Percentiles rank a stretch among this genome's conserved stretches.
Conservation (phyloP, 2,329 filamentous ascomycete species). For the Pyricularia pennisetigena region DNA sequence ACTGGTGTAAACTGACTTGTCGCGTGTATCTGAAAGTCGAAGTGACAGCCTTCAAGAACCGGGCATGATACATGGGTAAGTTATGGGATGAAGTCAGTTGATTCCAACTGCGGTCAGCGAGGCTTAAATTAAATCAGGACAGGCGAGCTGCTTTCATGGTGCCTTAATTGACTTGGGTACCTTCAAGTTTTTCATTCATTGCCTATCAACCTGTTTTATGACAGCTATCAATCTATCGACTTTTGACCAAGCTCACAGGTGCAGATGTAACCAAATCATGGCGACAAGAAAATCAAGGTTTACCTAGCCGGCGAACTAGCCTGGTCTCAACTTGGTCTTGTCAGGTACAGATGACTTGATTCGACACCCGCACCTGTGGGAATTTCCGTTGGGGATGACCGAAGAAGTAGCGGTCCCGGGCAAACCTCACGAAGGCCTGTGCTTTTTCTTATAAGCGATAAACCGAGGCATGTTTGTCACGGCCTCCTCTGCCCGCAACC, state of each 20-base stretch:
- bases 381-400: background rate
- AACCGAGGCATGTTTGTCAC: constrained; percentile 52
- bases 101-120: too few species aligned
- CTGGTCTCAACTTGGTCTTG: background rate
- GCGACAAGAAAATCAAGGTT: too few species aligned
- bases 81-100: too few species aligned
- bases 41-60: too few species aligned
- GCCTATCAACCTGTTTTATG: background rate
- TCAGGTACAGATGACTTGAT: background rate
- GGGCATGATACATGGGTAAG: too few species aligned
- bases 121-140: background rate
- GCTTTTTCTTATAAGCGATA: constrained; percentile 54
- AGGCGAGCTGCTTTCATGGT: background rate
- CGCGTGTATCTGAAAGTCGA: too few species aligned
- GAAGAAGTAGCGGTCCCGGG: background rate
- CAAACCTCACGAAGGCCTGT: constrained; percentile 14
- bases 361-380: background rate
- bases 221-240: too few species aligned
- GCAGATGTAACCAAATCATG: too few species aligned
- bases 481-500: constrained; percentile 49
- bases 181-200: background rate
- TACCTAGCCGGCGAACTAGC: background rate
- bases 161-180: background rate
- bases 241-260: too few species aligned
- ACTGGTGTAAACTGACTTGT: too few species aligned